Evolutionary conservation across 768 basidiomycete species (phyloP), one percentile per base, ranked within the genome.

Genomic region (Amanita exitialis): DNA sequence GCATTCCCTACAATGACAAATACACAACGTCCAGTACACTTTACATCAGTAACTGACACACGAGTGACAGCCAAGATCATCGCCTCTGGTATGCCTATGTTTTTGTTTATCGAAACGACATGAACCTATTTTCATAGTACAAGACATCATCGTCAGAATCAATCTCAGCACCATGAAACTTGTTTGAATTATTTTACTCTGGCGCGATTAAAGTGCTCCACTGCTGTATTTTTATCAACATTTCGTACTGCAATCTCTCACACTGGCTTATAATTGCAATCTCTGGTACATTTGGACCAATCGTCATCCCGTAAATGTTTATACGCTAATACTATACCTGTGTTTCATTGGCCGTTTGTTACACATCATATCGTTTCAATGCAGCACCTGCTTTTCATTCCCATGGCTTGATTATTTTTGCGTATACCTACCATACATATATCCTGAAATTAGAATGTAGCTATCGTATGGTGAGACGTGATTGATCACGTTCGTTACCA

Each of bases 21-120:
- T 54, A 37, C 51, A 43, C 37, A 39, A 10, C 38, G 39, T 32
- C 16, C 55, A 90, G 88, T 86, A 49, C 87, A 90, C 64, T 71
- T 82, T 51, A 90, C 88, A 8, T 77, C 85, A 47, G 88, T 90
- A 44, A 88, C 82, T n/a, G 86, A 90, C 66, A 88, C 84, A 53
- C 74, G 76, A 61, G 71, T 74, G 56, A 90, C 88, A 34, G 72
- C 76, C 35, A 82, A 75, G 13, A 89, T 90, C 59, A 90, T 90
- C 57, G 69, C 79, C 30, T 77, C 75, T 54, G 86, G 87, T 88
- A 58, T 52, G 79, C 36, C 36, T n/a, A 66, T 30, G 51, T 52
- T 8, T 30, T 18, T 18, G 10, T 49, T 34, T 42, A 20, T 35
- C 18, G 38, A 3, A 37, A 52, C 46, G 35, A 35, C 45, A 10